Percentiles rank a stretch among this genome's conserved stretches.
These are phyloP conservation scores for Aspergillus persii DNA, from an alignment of 2,329 filamentous ascomycete genomes.

Conservation along the genomic window DNA sequence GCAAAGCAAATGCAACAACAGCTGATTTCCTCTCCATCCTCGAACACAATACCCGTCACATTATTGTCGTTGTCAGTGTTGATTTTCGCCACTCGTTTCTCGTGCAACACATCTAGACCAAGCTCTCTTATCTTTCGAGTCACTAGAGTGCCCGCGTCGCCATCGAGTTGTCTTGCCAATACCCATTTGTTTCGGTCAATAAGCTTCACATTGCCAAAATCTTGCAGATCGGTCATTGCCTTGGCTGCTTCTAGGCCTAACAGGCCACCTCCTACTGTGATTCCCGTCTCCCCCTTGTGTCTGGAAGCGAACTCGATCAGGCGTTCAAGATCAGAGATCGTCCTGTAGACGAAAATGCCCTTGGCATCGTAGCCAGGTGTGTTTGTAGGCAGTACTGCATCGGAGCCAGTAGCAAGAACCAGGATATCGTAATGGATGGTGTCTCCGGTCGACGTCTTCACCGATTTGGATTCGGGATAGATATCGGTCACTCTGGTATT, in stretches of 20 bases:
- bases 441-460: slow-evolving; percentile 69
- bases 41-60: slow-evolving; percentile 73
- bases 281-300: slow-evolving; percentile 66
- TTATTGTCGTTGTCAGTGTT: slow-evolving; percentile 64
- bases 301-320: slow-evolving; percentile 71
- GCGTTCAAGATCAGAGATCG: slow-evolving; percentile 74
- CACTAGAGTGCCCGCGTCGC: slow-evolving; percentile 76
- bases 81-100: slow-evolving; percentile 71
- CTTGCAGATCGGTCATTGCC: slow-evolving; percentile 81
- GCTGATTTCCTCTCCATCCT: slow-evolving; percentile 73
- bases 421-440: slow-evolving; percentile 74
- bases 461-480: slow-evolving; percentile 60
- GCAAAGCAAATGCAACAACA: slow-evolving; percentile 86
- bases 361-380: slow-evolving; percentile 76
- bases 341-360: slow-evolving; percentile 87
- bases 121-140: slow-evolving; percentile 76
- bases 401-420: slow-evolving; percentile 81
- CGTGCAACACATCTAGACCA: slow-evolving; percentile 76
- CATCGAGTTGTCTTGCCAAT: slow-evolving; percentile 76
- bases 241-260: slow-evolving; percentile 87
- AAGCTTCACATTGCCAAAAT: slow-evolving; percentile 70
- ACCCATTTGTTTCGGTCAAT: slow-evolving; percentile 84
- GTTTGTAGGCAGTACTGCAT: slow-evolving; percentile 70
- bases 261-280: slow-evolving; percentile 80
- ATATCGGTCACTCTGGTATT: slow-evolving; percentile 73